Evolutionary conservation across 2,329 filamentous ascomycete species (phyloP).

Genomic region (Trichoderma sp.): DNA sequence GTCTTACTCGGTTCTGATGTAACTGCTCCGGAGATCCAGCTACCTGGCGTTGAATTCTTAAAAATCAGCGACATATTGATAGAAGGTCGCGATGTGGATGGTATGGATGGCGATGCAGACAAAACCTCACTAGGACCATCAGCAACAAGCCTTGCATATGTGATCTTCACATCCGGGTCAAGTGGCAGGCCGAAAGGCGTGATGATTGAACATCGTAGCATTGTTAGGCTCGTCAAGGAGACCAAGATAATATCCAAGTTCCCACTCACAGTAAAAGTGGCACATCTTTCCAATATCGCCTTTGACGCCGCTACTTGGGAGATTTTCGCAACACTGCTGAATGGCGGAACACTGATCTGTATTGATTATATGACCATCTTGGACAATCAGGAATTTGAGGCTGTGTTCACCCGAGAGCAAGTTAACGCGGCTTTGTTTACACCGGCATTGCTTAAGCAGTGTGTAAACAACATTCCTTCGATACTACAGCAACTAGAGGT

Average conservation of each 20-base stretch:
- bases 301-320: slow-evolving; percentile 1
- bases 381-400: neutral
- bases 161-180: slow-evolving; percentile 14
- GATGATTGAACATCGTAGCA: slow-evolving; percentile 10
- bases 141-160: slow-evolving; percentile 10
- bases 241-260: neutral
- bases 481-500: neutral
- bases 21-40: neutral
- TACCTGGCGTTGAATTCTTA: slow-evolving; percentile 24
- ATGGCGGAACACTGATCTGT: slow-evolving; percentile 18
- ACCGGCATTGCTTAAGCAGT: slow-evolving; percentile 1
- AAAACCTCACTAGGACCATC: neutral
- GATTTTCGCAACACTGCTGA: slow-evolving; percentile 6
- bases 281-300: slow-evolving; percentile 9
- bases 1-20: slow-evolving; percentile 26
- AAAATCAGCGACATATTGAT: slow-evolving; percentile 26
- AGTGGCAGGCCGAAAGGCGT: slow-evolving; percentile 10
- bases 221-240: slow-evolving; percentile 4
- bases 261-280: neutral
- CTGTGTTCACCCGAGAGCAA: neutral
- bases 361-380: slow-evolving; percentile 5
- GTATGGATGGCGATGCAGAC: neutral
- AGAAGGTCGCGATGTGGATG: slow-evolving; percentile 44
- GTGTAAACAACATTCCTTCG: neutral
- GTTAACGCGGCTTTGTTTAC: neutral